Conservation (phyloP, 148 eudicot species). For the Silene conica region DNA sequence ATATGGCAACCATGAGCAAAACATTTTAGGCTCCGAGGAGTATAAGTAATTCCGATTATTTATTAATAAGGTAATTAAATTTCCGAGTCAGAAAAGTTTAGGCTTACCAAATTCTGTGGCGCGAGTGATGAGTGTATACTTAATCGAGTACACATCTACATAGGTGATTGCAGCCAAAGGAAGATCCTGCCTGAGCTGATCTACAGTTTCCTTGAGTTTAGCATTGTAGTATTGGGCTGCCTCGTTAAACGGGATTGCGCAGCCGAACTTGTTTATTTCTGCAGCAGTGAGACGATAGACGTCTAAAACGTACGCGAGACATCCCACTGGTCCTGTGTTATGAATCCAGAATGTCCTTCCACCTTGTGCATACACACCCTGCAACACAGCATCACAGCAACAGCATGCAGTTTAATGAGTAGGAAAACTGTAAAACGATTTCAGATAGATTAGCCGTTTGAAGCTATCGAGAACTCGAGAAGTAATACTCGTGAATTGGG, state of each 20-base stretch:
- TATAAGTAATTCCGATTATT: too few species aligned
- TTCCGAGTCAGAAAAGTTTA: too few species aligned
- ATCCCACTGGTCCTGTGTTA: slow-evolving; percentile 47
- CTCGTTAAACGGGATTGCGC: slow-evolving; percentile 33
- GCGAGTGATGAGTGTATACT: slow-evolving; percentile 32
- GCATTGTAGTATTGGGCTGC: slow-evolving; percentile 36
- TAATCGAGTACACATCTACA: slow-evolving; percentile 40
- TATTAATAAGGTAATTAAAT: too few species aligned
- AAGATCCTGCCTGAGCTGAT: slow-evolving; percentile 34
- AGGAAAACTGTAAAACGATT: too few species aligned
- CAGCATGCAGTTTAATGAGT: neutral
- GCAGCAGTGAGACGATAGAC: slow-evolving; percentile 13
- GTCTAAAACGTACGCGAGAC: slow-evolving; percentile 31
- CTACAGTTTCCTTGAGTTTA: slow-evolving; percentile 28
- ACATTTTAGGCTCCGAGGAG: too few species aligned
- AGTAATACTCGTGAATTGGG: too few species aligned
- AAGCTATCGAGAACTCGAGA: too few species aligned
- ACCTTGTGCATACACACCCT: slow-evolving; percentile 35
- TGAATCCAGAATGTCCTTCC: slow-evolving; percentile 51
- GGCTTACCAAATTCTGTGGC: slow-evolving; percentile 34
- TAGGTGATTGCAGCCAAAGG: slow-evolving; percentile 39
- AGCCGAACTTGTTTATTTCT: slow-evolving; percentile 33
- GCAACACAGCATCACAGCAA: neutral
- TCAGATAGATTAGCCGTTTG: too few species aligned
- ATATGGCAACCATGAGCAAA: too few species aligned